Conservation (phyloP, 192 early-diverging fungal genomes). For the Backusella parvicylindrica region DNA sequence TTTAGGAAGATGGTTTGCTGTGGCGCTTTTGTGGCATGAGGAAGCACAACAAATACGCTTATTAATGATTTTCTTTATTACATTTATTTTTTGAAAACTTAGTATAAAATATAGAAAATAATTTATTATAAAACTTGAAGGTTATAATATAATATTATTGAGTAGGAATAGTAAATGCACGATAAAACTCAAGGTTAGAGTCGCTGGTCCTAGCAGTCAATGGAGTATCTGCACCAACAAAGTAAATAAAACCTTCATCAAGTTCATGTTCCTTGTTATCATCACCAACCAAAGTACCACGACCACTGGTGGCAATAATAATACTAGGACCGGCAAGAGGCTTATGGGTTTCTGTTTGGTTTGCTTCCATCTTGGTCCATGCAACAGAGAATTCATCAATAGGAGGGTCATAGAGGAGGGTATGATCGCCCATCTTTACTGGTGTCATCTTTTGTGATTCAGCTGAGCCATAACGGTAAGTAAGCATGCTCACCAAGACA, state of each 20-base stretch:
- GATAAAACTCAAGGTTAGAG: slow-evolving; percentile 41
- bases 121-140: too few species aligned
- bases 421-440: slow-evolving; percentile 38
- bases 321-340: slow-evolving; percentile 79
- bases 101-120: too few species aligned
- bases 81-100: background rate
- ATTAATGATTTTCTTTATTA: background rate
- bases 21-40: background rate
- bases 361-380: slow-evolving; percentile 49
- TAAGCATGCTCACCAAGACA: slow-evolving; percentile 88
- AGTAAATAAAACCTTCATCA: slow-evolving; percentile 74
- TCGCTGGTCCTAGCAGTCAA: slow-evolving; percentile 41
- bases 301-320: slow-evolving; percentile 78
- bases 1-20: background rate
- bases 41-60: background rate
- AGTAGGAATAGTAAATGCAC: slow-evolving; percentile 38
- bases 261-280: slow-evolving; percentile 32
- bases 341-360: slow-evolving; percentile 35
- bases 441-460: slow-evolving; percentile 78
- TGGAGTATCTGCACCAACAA: slow-evolving; percentile 61
- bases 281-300: slow-evolving; percentile 43
- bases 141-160: background rate
- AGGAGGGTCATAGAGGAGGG: slow-evolving; percentile 90
- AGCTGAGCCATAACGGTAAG: slow-evolving; percentile 79
- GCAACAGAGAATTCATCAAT: slow-evolving; percentile 94